phyloP scores from a whole-genome alignment of 2,329 filamentous ascomycete genomes.

The Claviceps cyperi region DNA sequence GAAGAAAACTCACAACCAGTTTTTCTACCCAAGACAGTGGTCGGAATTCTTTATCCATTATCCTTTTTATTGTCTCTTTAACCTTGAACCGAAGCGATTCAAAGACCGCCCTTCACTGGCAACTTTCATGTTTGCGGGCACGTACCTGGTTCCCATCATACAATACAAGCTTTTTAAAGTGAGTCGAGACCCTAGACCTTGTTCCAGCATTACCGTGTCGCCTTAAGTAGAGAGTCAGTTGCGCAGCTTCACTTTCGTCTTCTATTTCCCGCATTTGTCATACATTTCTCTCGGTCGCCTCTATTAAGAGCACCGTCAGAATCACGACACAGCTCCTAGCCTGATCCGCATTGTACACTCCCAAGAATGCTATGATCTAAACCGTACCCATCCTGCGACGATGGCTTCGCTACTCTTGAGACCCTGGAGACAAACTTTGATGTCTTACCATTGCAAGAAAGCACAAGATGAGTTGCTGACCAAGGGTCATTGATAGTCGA shows the following conservation, averaged over 20 bases:
- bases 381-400: background rate
- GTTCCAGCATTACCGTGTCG: constrained; percentile 11
- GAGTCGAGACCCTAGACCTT: constrained; percentile 26
- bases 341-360: background rate
- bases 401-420: background rate
- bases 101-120: constrained; percentile 15
- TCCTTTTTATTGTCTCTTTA: constrained; percentile 21
- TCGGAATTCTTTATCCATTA: constrained; percentile 20
- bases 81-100: constrained; percentile 13
- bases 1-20: constrained; percentile 17
- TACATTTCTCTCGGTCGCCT: background rate
- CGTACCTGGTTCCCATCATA: constrained; percentile 39
- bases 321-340: constrained; percentile 2
- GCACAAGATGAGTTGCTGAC: background rate
- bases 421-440: background rate
- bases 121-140: constrained; percentile 43
- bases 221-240: background rate
- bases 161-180: constrained; percentile 47
- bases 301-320: constrained; percentile 10
- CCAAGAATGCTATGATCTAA: background rate
- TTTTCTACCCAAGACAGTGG: constrained; percentile 24
- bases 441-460: background rate
- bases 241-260: background rate
- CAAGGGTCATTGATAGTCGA: constrained; percentile 22
- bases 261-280: background rate